A percentile compares a stretch with the other conserved stretches of the same genome.
These are phyloP conservation scores for Phytophthora idaei DNA, from an alignment of 352 stramenopile species.

Conservation along the genomic window DNA sequence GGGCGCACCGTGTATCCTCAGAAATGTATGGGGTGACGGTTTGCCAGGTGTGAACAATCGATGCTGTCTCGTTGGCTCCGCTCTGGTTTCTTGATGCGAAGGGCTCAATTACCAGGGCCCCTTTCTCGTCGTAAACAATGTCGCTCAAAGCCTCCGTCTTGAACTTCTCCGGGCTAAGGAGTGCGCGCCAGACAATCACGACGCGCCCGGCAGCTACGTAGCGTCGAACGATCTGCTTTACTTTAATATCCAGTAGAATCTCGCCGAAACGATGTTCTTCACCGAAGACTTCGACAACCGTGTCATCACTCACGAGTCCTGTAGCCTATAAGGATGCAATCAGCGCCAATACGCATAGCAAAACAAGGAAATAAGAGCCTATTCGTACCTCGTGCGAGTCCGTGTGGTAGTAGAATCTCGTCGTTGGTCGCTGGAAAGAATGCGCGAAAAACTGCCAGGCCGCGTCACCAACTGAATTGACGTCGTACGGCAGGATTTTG, in stretches of 20 bases:
- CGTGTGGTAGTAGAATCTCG: conserved; percentile 39
- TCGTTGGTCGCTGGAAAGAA: conserved; percentile 34
- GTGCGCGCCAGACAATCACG: conserved; percentile 52
- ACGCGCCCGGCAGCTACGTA: conserved; percentile 43
- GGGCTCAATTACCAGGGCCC: conserved; percentile 61
- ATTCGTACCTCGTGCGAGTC: conserved; percentile 13
- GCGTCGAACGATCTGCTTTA: conserved; percentile 53
- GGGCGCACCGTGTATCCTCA: background rate
- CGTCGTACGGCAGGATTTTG: conserved; percentile 47
- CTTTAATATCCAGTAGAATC: conserved; percentile 44
- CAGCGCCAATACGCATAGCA: background rate
- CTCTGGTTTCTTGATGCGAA: conserved; percentile 7
- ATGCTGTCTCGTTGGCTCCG: conserved; percentile 6
- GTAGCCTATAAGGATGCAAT: background rate
- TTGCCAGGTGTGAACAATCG: conserved; percentile 49
- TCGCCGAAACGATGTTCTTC: conserved; percentile 52
- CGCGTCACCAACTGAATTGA: conserved; percentile 32
- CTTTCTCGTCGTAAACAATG: conserved; percentile 56
- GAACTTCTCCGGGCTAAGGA: conserved; percentile 55
- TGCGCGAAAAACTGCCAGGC: conserved; percentile 50
- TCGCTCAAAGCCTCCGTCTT: conserved; percentile 41
- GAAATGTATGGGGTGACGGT: conserved; percentile 36
- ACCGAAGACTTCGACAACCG: conserved; percentile 63
- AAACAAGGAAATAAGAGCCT: background rate
- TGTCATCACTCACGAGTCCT: conserved; percentile 43